Evolutionary conservation across 2,329 filamentous ascomycete genomes (phyloP).

Genomic region (Amauroascus niger): DNA sequence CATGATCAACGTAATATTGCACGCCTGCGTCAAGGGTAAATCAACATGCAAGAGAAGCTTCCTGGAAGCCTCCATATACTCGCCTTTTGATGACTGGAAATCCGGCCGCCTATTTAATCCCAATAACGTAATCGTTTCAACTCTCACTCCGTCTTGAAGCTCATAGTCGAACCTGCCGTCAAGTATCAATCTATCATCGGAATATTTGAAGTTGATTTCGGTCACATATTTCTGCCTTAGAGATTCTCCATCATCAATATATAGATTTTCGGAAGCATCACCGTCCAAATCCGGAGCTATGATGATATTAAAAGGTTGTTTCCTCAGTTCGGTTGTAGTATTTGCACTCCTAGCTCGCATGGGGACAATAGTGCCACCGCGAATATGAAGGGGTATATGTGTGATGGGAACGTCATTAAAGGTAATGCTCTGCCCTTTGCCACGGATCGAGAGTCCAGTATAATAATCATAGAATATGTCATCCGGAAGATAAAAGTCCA

Average conservation of each 20-base stretch:
- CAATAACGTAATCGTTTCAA: constrained; percentile 46
- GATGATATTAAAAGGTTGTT: constrained; percentile 60
- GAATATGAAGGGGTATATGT: constrained; percentile 53
- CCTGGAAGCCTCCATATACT: constrained; percentile 9
- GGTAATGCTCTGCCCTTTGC: constrained; percentile 38
- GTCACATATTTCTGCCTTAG: constrained; percentile 49
- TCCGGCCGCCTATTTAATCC: constrained; percentile 22
- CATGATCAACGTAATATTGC: background rate
- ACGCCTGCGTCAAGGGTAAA: constrained; percentile 5
- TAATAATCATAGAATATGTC: constrained; percentile 54
- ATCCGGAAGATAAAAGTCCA: constrained; percentile 48
- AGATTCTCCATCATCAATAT: constrained; percentile 67
- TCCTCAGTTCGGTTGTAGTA: constrained; percentile 52
- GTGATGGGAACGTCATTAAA: constrained; percentile 40
- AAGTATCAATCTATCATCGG: constrained; percentile 32
- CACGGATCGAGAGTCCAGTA: constrained; percentile 41
- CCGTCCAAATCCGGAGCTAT: constrained; percentile 56
- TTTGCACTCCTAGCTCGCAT: constrained; percentile 45
- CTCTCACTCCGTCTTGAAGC: constrained; percentile 27
- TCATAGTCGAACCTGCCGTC: constrained; percentile 15
- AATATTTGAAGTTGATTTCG: constrained; percentile 49
- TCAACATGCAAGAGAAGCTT: constrained; percentile 6
- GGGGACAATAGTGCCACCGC: constrained; percentile 52
- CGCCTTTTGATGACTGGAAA: background rate
- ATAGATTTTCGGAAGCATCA: constrained; percentile 57